Evolutionary conservation across 768 basidiomycete genomes (phyloP).

Genomic region (Imleria badia): DNA sequence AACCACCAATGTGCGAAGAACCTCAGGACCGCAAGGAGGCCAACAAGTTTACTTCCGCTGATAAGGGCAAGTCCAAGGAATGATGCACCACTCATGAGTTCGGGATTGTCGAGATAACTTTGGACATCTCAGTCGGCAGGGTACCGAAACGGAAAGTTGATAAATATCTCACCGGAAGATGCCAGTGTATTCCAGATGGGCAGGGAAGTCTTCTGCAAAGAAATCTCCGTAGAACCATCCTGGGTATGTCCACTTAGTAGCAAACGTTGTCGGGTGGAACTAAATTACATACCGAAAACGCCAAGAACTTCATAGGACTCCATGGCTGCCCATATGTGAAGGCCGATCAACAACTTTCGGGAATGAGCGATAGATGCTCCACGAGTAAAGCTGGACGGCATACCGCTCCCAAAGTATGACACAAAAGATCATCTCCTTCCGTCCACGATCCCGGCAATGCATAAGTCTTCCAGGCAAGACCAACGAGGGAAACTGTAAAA

Average conservation of each 20-base stretch:
- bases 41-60: conserved; percentile 90
- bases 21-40: conserved; percentile 77
- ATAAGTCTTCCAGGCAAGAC: conserved; percentile 90
- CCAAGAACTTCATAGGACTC: conserved; percentile 94
- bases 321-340: conserved; percentile 89
- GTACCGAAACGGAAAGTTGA: not conserved
- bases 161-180: conserved; percentile 74
- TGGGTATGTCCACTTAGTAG: conserved; percentile 28
- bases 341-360: conserved; percentile 69
- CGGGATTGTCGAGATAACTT: conserved; percentile 92
- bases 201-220: conserved; percentile 91
- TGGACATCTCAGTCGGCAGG: not conserved
- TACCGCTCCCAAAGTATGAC: conserved; percentile 87
- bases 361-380: conserved; percentile 5
- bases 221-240: conserved; percentile 99
- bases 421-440: conserved; percentile 79
- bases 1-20: conserved; percentile 97
- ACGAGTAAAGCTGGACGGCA: conserved; percentile 30
- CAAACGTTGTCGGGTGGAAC: not conserved
- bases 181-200: conserved; percentile 90
- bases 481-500: conserved; percentile 72
- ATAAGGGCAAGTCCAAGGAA: conserved; percentile 94
- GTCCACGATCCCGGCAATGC: conserved; percentile 80
- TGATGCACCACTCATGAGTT: conserved; percentile 92
- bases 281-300: conserved; percentile 65